phyloP scores from a whole-genome alignment of 306 rosid species.

The Leucaena leucocephala region DNA sequence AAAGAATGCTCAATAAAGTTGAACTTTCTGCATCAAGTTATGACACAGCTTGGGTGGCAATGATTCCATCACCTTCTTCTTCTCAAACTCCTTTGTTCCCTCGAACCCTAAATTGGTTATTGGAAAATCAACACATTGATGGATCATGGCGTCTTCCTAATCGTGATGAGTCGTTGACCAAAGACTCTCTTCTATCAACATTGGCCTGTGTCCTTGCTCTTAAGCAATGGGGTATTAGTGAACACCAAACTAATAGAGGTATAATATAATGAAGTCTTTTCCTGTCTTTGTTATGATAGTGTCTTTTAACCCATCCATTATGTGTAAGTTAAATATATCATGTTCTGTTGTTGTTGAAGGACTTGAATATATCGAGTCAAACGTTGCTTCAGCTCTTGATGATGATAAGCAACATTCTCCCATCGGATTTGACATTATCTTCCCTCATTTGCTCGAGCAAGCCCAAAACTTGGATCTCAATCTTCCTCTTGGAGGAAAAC shows the following conservation, averaged over 20 bases:
- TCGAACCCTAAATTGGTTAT: constrained; percentile 70
- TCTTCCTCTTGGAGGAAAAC: background rate
- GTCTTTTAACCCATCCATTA: background rate
- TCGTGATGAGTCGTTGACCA: constrained; percentile 49
- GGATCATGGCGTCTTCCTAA: constrained; percentile 66
- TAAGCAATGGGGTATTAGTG: constrained; percentile 62
- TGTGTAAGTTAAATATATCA: background rate
- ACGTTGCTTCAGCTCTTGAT: constrained; percentile 62
- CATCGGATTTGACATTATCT: constrained; percentile 63
- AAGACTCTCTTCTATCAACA: constrained; percentile 74
- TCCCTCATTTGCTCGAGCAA: background rate
- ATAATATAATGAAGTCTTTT: background rate
- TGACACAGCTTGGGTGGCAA: constrained; percentile 95
- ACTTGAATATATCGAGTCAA: constrained; percentile 65
- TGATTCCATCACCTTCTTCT: constrained; percentile 69
- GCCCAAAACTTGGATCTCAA: background rate
- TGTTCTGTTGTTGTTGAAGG: constrained; percentile 50
- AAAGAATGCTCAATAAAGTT: background rate
- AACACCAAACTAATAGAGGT: constrained; percentile 65
- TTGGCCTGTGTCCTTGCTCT: constrained; percentile 45
- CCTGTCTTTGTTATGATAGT: background rate
- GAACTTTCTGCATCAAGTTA: constrained; percentile 47
- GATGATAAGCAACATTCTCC: constrained; percentile 71
- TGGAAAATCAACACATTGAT: constrained; percentile 70
- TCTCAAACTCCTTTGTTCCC: constrained; percentile 63